Evolutionary conservation across 2,329 filamentous ascomycete genomes (phyloP).

Genomic region (Aspergillus tanneri): DNA sequence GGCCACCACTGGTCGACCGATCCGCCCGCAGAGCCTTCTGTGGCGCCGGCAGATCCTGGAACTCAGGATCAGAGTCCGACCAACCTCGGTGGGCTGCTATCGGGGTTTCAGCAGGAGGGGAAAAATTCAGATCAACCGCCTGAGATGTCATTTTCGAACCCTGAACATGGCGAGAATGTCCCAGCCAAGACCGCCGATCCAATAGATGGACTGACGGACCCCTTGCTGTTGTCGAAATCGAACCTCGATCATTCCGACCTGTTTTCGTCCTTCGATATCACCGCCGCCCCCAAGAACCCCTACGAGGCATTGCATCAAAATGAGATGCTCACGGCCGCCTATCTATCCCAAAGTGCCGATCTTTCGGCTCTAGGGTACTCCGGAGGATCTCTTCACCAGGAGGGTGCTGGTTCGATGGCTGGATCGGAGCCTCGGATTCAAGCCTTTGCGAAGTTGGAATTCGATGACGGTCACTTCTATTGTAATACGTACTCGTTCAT

Average conservation of each 20-base stretch:
- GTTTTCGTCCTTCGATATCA: slow-evolving; percentile 37
- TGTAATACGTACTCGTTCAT: slow-evolving; percentile 63
- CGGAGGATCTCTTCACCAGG: slow-evolving; percentile 25
- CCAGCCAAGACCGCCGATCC: slow-evolving; percentile 22
- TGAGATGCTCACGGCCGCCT: slow-evolving; percentile 41
- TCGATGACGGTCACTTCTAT: slow-evolving; percentile 65
- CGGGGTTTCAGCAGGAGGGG: slow-evolving; percentile 11
- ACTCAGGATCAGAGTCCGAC: slow-evolving; percentile 13
- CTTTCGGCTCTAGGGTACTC: slow-evolving; percentile 37
- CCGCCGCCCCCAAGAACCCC: slow-evolving; percentile 32
- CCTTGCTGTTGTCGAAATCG: slow-evolving; percentile 34
- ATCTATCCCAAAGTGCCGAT: slow-evolving; percentile 38
- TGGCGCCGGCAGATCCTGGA: slow-evolving; percentile 10
- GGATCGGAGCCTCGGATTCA: slow-evolving; percentile 51
- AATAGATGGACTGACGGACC: slow-evolving; percentile 34
- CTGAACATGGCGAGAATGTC: slow-evolving; percentile 8
- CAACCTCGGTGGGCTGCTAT: slow-evolving; percentile 2
- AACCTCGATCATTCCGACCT: slow-evolving; percentile 33
- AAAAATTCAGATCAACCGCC: slow-evolving; percentile 14
- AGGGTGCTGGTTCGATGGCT: slow-evolving; percentile 36
- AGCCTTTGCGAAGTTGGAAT: slow-evolving; percentile 64
- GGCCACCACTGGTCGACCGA: slow-evolving; percentile 15
- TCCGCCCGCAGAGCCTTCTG: slow-evolving; percentile 8
- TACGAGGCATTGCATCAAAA: slow-evolving; percentile 42
- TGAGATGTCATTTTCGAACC: slow-evolving; percentile 12